Percentiles rank a stretch among this genome's conserved stretches.
These are phyloP conservation scores for Canna indica DNA, from an alignment of 176 grass and related monocot species.

Conservation along the genomic window DNA sequence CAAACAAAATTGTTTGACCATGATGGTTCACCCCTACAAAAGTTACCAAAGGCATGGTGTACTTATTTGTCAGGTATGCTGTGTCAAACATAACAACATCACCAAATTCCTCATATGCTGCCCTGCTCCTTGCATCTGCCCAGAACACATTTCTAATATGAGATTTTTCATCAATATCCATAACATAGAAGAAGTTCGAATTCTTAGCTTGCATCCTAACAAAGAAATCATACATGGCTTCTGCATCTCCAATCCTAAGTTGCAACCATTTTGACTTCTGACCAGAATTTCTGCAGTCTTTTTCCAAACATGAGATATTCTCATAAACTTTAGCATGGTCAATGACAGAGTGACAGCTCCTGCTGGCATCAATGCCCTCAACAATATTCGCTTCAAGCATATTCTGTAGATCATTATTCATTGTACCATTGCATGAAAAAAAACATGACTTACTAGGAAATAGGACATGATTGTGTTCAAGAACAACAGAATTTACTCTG, in stretches of 20 bases:
- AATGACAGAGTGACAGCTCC: not conserved
- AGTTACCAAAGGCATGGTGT: constrained; percentile 4
- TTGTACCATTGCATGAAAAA: not conserved
- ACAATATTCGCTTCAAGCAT: constrained; percentile 1
- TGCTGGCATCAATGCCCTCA: not conserved
- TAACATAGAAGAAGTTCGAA: constrained; percentile 6
- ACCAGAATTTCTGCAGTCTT: not conserved
- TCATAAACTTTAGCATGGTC: not conserved
- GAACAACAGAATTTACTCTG: constrained; percentile 1
- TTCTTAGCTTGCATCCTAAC: constrained; percentile 11
- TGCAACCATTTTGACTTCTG: not conserved
- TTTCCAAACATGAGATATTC: not conserved
- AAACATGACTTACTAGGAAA: constrained; percentile 4
- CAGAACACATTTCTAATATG: constrained; percentile 17
- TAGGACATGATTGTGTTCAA: not conserved
- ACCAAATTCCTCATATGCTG: constrained; percentile 9
- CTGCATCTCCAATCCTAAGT: constrained; percentile 2
- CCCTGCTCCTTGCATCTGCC: constrained; percentile 19
- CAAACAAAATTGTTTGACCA: constrained; percentile 11
- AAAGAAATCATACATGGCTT: constrained; percentile 6
- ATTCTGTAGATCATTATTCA: not conserved
- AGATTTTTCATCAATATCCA: constrained; percentile 6
- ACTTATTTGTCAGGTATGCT: constrained; percentile 2
- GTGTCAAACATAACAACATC: constrained; percentile 8
- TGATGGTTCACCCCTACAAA: constrained; percentile 1